phyloP scores from a whole-genome alignment of 2,329 filamentous ascomycete genomes.

The Periconia sp. region DNA sequence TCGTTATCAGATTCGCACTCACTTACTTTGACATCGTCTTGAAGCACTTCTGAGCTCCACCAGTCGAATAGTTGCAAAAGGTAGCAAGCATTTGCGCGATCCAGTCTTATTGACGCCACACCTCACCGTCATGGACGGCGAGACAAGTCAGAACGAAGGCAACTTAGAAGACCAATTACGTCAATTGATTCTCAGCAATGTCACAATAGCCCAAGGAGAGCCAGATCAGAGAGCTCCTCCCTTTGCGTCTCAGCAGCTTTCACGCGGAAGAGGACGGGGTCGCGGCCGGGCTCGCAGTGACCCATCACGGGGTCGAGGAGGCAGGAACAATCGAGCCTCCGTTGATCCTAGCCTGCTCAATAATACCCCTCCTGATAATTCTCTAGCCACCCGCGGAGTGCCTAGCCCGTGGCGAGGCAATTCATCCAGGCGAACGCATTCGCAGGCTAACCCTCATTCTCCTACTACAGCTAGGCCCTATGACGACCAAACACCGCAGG shows the following conservation, averaged over 20 bases:
- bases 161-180: conserved; percentile 62
- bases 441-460: too few relatives aligned
- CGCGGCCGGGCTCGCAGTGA: conserved; percentile 27
- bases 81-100: too few relatives aligned
- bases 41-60: too few relatives aligned
- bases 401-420: too few relatives aligned
- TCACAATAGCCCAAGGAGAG: conserved; percentile 32
- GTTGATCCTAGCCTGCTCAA: background rate
- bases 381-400: background rate
- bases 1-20: too few relatives aligned
- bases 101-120: background rate
- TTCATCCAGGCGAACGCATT: too few relatives aligned
- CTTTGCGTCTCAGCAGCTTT: conserved; percentile 18
- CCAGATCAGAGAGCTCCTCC: too few relatives aligned
- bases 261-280: conserved; percentile 16
- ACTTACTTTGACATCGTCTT: too few relatives aligned
- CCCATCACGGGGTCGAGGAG: conserved; percentile 14
- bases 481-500: background rate
- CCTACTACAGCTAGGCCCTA: background rate
- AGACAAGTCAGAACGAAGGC: conserved; percentile 10
- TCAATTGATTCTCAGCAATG: conserved; percentile 65
- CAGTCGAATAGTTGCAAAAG: too few relatives aligned
- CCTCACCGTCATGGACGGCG: conserved; percentile 22
- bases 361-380: background rate
- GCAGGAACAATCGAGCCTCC: background rate